Evolutionary conservation across 305 asterid genomes (phyloP).

Genomic region (Solanum hybrid): DNA sequence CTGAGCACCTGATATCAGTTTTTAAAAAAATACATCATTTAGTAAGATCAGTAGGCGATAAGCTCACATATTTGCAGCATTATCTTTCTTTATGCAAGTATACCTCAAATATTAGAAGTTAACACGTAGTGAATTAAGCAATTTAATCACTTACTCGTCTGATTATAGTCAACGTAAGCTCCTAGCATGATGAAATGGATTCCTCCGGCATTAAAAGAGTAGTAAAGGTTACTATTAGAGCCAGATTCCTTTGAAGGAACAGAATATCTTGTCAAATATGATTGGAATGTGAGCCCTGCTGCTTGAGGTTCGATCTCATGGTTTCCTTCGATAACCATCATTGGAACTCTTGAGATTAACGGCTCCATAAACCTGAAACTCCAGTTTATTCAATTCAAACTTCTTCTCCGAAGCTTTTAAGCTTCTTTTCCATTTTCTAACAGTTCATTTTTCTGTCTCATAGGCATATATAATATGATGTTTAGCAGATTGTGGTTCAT

Average conservation of each 20-base stretch:
- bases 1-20: conserved; percentile 44
- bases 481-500: not conserved
- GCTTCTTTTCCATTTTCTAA: not conserved
- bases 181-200: conserved; percentile 75
- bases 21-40: not conserved
- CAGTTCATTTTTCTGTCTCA: not conserved
- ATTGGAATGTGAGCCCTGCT: conserved; percentile 33
- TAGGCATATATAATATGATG: not conserved
- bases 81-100: not conserved
- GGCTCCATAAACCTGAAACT: conserved; percentile 73
- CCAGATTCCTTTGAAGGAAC: conserved; percentile 74
- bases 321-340: conserved; percentile 90
- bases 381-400: conserved; percentile 1
- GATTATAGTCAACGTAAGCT: conserved; percentile 66
- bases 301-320: conserved; percentile 84
- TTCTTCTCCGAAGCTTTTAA: not conserved
- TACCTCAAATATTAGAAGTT: not conserved
- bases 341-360: conserved; percentile 56
- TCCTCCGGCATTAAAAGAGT: conserved; percentile 75
- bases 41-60: too few relatives aligned
- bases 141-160: conserved; percentile 32
- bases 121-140: not conserved
- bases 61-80: not conserved
- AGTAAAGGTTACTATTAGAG: conserved; percentile 53
- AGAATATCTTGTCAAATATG: conserved; percentile 53